Conservation (phyloP, 1,284 basidiomycete genomes). For the Leucoagaricus sp. region DNA sequence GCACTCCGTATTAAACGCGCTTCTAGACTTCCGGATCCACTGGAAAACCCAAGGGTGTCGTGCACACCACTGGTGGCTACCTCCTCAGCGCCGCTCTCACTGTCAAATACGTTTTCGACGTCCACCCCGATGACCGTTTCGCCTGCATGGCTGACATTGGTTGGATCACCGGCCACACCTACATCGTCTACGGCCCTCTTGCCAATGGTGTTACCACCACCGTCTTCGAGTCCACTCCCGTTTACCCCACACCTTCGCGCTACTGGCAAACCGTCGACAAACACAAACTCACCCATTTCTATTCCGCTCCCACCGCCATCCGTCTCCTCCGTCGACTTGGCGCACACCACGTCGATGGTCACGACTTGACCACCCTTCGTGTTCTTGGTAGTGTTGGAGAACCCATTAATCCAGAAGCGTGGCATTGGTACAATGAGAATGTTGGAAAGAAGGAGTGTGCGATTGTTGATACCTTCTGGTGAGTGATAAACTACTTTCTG, state of each 20-base stretch:
- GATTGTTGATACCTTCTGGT: slow-evolving; percentile 95
- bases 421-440: slow-evolving; percentile 98
- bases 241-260: slow-evolving; percentile 94
- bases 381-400: slow-evolving; percentile 95
- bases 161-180: slow-evolving; percentile 99
- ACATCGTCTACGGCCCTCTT: slow-evolving; percentile 95
- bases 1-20: not conserved
- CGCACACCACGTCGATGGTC: slow-evolving; percentile 81
- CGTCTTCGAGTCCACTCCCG: slow-evolving; percentile 96
- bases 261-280: slow-evolving; percentile 98
- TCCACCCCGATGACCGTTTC: slow-evolving; percentile 90
- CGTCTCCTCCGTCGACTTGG: slow-evolving; percentile 88
- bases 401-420: slow-evolving; percentile 99
- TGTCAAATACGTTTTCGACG: slow-evolving; percentile 94
- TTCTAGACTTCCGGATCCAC: slow-evolving; percentile 89
- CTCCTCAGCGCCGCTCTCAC: slow-evolving; percentile 88
- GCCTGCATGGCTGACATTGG: slow-evolving; percentile 99
- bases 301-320: slow-evolving; percentile 93
- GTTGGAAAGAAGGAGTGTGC: slow-evolving; percentile 91
- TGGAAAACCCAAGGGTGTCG: slow-evolving; percentile 96
- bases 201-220: slow-evolving; percentile 90
- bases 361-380: slow-evolving; percentile 85
- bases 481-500: slow-evolving; percentile 17
- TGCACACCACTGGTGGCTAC: slow-evolving; percentile 95
- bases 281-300: slow-evolving; percentile 94